Evolutionary conservation across 345 rosid genomes (phyloP).

Genomic region (Lagerstroemia speciosa): DNA sequence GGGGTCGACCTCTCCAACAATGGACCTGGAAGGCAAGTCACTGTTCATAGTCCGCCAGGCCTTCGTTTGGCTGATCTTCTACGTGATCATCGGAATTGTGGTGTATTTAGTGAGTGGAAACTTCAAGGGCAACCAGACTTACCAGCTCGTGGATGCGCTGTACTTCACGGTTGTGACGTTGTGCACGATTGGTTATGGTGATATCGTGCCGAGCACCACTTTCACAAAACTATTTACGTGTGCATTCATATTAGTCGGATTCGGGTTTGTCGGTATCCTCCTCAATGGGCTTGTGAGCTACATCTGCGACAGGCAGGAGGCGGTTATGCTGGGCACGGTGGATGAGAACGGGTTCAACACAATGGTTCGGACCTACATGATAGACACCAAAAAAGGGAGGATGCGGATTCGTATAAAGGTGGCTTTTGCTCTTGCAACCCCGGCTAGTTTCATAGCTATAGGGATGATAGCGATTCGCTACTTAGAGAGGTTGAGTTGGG

Average conservation of each 20-base stretch:
- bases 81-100: constrained; percentile 26
- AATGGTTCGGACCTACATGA: constrained; percentile 35
- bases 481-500: constrained; percentile 46
- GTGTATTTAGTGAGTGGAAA: constrained; percentile 21
- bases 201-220: constrained; percentile 47
- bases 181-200: constrained; percentile 64
- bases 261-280: constrained; percentile 53
- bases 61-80: constrained; percentile 34
- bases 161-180: constrained; percentile 65
- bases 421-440: constrained; percentile 37
- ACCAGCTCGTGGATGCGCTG: constrained; percentile 45
- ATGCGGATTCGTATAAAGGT: constrained; percentile 61
- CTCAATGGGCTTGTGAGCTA: constrained; percentile 50
- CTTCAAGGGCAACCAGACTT: constrained; percentile 36
- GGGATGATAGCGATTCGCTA: constrained; percentile 37
- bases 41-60: constrained; percentile 49
- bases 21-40: constrained; percentile 23
- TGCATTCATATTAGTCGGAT: constrained; percentile 44
- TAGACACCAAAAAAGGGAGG: constrained; percentile 51
- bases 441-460: constrained; percentile 36
- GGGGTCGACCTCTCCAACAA: constrained; percentile 16
- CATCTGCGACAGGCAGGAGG: constrained; percentile 58
- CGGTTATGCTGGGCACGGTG: constrained; percentile 37
- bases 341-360: constrained; percentile 40
- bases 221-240: constrained; percentile 53